Evolutionary conservation across 164 flowering plant species (phyloP).

Genomic region (Santalum album): DNA sequence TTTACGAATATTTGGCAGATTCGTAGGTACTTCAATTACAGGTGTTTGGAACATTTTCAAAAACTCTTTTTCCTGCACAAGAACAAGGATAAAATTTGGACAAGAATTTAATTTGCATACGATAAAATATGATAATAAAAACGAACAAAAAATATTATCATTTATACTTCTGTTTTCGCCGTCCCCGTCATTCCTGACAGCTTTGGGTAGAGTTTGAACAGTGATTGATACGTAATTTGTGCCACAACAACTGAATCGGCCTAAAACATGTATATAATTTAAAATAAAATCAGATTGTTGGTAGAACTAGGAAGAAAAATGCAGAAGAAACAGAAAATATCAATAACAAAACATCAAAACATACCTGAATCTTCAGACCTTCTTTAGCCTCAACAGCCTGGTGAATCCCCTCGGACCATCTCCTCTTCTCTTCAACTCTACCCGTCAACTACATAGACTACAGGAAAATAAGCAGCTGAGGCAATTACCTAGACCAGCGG

Average conservation of each 20-base stretch:
- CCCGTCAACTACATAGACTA: constrained; percentile 66
- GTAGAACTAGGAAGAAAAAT: background rate
- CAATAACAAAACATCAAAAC: constrained; percentile 1
- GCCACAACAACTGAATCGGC: constrained; percentile 95
- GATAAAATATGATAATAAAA: background rate
- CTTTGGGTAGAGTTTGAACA: constrained; percentile 95
- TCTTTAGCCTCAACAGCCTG: constrained; percentile 99
- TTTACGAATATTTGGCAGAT: constrained; percentile 75
- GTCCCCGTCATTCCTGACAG: constrained; percentile 99
- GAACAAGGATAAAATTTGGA: background rate
- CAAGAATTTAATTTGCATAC: background rate
- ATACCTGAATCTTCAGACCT: constrained; percentile 84
- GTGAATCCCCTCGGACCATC: constrained; percentile 98
- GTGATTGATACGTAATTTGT: constrained; percentile 93
- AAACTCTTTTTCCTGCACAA: constrained; percentile 83
- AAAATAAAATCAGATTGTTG: constrained; percentile 7
- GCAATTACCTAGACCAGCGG: no score
- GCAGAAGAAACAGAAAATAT: constrained; percentile 7
- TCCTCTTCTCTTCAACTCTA: constrained; percentile 93
- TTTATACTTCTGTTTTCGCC: constrained; percentile 90
- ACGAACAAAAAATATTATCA: background rate
- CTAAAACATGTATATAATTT: constrained; percentile 26
- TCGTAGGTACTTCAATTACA: constrained; percentile 96
- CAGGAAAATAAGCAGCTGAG: no score
- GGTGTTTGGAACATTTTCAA: constrained; percentile 91